phyloP scores from a whole-genome alignment of 2,329 filamentous ascomycete species.

The Rachicladosporium sp. region DNA sequence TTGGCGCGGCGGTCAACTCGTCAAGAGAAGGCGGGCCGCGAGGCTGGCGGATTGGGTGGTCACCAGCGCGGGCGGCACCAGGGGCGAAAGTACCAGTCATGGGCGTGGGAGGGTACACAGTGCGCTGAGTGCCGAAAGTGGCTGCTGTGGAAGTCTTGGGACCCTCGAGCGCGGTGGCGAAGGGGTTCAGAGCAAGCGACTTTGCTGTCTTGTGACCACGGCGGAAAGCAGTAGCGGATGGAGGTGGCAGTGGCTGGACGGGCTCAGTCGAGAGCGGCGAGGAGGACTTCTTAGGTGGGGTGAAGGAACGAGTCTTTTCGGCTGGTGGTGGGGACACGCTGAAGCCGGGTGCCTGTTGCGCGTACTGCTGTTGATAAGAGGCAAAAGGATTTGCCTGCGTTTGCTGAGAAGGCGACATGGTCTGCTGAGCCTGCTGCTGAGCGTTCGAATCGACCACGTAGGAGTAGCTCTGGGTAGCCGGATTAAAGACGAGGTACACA shows the following conservation, averaged over 20 bases:
- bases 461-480: slow-evolving; percentile 69
- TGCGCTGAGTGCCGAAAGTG: slow-evolving; percentile 32
- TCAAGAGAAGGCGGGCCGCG: slow-evolving; percentile 84
- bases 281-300: slow-evolving; percentile 49
- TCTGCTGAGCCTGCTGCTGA: slow-evolving; percentile 34
- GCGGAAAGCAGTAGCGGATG: slow-evolving; percentile 83
- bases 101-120: slow-evolving; percentile 60
- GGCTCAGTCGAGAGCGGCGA: slow-evolving; percentile 52
- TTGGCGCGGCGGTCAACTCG: slow-evolving; percentile 80
- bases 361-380: slow-evolving; percentile 3
- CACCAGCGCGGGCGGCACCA: slow-evolving; percentile 81
- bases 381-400: slow-evolving; percentile 11
- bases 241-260: slow-evolving; percentile 64
- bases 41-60: slow-evolving; percentile 87
- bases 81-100: slow-evolving; percentile 80
- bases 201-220: slow-evolving; percentile 82
- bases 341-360: slow-evolving; percentile 42
- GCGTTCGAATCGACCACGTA: slow-evolving; percentile 63
- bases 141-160: slow-evolving; percentile 57
- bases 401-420: slow-evolving; percentile 20
- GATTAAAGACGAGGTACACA: slow-evolving; percentile 73
- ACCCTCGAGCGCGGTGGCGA: slow-evolving; percentile 45
- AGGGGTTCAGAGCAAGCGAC: slow-evolving; percentile 52
- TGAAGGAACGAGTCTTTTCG: slow-evolving; percentile 52
- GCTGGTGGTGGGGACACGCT: slow-evolving; percentile 65